A percentile compares a stretch with the other conserved stretches of the same genome.
These are phyloP conservation scores for Trichoderma virens DNA, from an alignment of 495 filamentous ascomycete genomes.

Conservation along the genomic window DNA sequence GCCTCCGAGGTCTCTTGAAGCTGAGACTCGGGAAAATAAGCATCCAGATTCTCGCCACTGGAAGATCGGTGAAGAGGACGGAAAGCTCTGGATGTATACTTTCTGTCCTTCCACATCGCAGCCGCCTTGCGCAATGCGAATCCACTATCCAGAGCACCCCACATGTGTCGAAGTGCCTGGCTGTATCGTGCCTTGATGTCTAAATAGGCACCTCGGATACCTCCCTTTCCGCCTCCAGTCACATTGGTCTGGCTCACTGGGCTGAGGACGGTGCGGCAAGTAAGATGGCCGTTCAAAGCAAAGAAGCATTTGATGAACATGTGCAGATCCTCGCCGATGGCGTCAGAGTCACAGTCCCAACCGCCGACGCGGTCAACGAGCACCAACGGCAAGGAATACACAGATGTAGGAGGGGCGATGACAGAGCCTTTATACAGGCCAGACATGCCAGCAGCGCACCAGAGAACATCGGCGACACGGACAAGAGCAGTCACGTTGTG, in stretches of 20 bases:
- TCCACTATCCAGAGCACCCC: conserved; percentile 60
- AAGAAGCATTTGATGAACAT: conserved; percentile 74
- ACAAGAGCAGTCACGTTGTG: conserved; percentile 58
- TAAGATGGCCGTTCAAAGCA: conserved; percentile 54
- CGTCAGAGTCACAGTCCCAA: conserved; percentile 58
- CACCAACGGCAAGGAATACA: conserved; percentile 57
- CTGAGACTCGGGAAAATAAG: conserved; percentile 37
- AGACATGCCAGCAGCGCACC: conserved; percentile 58
- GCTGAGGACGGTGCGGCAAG: conserved; percentile 44
- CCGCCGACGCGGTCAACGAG: conserved; percentile 56
- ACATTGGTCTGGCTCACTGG: conserved; percentile 65
- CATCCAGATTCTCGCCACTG: conserved; percentile 35
- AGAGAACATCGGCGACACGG: conserved; percentile 59
- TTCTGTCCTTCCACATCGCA: conserved; percentile 42
- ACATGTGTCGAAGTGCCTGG: conserved; percentile 64
- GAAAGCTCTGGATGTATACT: conserved; percentile 40
- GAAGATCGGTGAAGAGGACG: conserved; percentile 37
- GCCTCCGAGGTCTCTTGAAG: conserved; percentile 28
- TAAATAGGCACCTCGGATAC: conserved; percentile 38
- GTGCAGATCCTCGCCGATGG: conserved; percentile 66
- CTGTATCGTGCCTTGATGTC: conserved; percentile 54
- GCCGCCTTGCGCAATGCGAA: conserved; percentile 45
- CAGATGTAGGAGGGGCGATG: conserved; percentile 59
- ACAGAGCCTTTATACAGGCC: conserved; percentile 51
- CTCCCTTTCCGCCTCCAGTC: conserved; percentile 41